A percentile compares a stretch with the other conserved stretches of the same genome.
Conservation (phyloP, 1,284 basidiomycete genomes). For the Cutaneotrichosporon dermatis region DNA sequence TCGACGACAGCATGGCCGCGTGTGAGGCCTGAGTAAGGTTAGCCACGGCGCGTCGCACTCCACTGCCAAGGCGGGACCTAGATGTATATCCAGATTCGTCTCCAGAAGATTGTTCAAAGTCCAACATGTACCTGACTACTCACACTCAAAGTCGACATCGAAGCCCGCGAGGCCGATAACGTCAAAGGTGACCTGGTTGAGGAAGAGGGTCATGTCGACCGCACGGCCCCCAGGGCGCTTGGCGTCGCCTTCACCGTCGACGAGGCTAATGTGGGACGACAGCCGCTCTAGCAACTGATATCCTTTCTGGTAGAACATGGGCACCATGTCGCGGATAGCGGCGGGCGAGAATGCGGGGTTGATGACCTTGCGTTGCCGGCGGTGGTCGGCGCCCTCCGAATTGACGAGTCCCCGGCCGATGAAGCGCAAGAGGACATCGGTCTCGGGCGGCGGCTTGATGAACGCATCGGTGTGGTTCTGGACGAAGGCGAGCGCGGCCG, state of each 20-base stretch:
- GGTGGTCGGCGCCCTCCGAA: constrained; percentile 53
- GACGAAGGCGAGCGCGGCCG: constrained; percentile 59
- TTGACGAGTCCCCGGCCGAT: constrained; percentile 41
- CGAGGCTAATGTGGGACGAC: not conserved
- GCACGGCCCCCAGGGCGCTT: not conserved
- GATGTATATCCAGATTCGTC: too few species aligned
- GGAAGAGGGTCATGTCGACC: constrained; percentile 10
- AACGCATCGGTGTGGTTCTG: constrained; percentile 60
- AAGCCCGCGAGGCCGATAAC: constrained; percentile 65
- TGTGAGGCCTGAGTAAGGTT: not conserved
- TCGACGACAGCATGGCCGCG: constrained; percentile 31
- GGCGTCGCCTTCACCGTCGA: constrained; percentile 5
- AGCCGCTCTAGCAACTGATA: constrained; percentile 49
- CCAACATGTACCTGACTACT: too few species aligned
- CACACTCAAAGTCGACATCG: constrained; percentile 54
- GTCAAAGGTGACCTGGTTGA: constrained; percentile 58
- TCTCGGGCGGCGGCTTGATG: constrained; percentile 63
- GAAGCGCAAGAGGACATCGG: constrained; percentile 52
- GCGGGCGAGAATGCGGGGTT: constrained; percentile 46
- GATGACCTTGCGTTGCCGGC: constrained; percentile 52
- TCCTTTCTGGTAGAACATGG: constrained; percentile 62
- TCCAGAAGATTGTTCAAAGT: too few species aligned
- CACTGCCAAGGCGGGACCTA: too few species aligned
- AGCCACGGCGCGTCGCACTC: not conserved
- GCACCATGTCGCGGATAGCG: constrained; percentile 34